Evolutionary conservation across 2,329 filamentous ascomycete genomes (phyloP).

Genomic region (Ustulina deusta): DNA sequence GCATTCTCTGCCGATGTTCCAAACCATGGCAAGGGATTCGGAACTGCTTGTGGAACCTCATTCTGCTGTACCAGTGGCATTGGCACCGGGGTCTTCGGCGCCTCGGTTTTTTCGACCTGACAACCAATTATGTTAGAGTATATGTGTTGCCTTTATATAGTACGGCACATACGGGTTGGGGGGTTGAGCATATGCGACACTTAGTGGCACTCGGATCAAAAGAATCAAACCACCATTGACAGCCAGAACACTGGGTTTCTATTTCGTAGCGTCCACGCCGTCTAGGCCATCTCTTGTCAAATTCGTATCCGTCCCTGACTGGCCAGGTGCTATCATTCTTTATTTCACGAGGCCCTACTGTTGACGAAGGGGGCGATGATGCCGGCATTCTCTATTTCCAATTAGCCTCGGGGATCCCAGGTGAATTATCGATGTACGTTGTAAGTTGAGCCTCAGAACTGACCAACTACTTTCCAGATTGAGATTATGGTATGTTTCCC

Average conservation of each 20-base stretch:
- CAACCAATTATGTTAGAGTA: slow-evolving; percentile 8
- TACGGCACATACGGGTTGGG: slow-evolving; percentile 1
- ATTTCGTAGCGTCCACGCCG: slow-evolving; percentile 6
- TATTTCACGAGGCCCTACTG: not conserved
- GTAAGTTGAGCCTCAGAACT: not conserved
- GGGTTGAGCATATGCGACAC: not conserved
- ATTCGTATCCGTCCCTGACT: not conserved
- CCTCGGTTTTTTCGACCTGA: not conserved
- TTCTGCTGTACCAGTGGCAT: not conserved
- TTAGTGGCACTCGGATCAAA: not conserved
- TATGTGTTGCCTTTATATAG: not conserved
- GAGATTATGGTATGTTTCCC: not conserved
- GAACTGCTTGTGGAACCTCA: not conserved
- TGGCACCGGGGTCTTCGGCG: not conserved
- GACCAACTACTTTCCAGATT: not conserved
- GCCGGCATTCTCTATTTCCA: not conserved
- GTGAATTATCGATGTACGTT: not conserved
- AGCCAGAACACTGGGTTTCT: slow-evolving; percentile 11
- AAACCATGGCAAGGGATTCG: not conserved
- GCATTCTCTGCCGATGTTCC: not conserved
- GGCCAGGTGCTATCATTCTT: not conserved
- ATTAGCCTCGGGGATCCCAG: not conserved
- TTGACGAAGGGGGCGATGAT: not conserved
- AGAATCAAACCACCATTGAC: slow-evolving; percentile 25
- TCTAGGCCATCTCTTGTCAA: slow-evolving; percentile 5